A percentile compares a stretch with the other conserved stretches of the same genome.
phyloP scores from a whole-genome alignment of 257 asterid species.

The Ocimum tenuiflorum region DNA sequence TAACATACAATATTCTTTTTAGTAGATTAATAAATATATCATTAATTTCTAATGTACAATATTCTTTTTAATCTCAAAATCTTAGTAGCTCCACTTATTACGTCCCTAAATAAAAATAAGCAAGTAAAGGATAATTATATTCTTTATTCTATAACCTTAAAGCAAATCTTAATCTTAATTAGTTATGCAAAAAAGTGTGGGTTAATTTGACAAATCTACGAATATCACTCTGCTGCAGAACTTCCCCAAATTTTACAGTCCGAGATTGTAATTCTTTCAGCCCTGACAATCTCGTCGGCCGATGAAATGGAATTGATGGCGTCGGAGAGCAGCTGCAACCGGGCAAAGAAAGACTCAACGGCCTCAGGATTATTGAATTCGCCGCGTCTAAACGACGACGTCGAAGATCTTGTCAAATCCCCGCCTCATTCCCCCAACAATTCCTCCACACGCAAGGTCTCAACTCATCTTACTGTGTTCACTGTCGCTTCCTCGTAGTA shows the following conservation, averaged over 20 bases:
- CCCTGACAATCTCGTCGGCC: conserved; percentile 15
- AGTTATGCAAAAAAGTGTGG: not conserved
- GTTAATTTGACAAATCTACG: conserved; percentile 22
- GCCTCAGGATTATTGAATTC: conserved; percentile 30
- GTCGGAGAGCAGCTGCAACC: conserved; percentile 48
- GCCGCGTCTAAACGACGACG: conserved; percentile 43
- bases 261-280: not conserved
- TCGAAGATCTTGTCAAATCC: conserved; percentile 70
- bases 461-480: not conserved
- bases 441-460: conserved; percentile 83
- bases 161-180: too few species aligned
- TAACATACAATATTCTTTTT: too few species aligned
- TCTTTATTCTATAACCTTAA: too few species aligned
- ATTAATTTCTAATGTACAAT: too few species aligned
- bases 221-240: conserved; percentile 11
- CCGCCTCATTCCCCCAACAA: conserved; percentile 70
- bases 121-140: too few species aligned
- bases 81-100: too few species aligned
- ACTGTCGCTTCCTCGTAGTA: not conserved
- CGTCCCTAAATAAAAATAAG: too few species aligned
- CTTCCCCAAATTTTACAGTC: conserved; percentile 23
- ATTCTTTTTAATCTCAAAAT: too few species aligned
- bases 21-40: too few species aligned
- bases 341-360: conserved; percentile 65
- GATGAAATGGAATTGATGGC: conserved; percentile 55